phyloP scores from a whole-genome alignment of 352 stramenopile genomes.

The Pythium plurisporium region DNA sequence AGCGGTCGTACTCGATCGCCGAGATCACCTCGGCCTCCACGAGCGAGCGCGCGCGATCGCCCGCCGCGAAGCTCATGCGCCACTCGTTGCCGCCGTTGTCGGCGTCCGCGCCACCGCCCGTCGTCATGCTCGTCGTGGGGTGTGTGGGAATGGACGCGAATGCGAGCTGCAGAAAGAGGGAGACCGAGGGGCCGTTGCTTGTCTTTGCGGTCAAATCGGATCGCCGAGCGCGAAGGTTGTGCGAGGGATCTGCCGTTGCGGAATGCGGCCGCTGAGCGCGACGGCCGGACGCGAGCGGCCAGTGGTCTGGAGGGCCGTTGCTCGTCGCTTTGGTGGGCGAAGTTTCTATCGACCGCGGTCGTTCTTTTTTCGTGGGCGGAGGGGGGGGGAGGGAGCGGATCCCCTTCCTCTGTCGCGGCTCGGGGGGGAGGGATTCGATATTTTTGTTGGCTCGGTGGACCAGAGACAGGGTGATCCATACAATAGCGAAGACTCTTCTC shows the following conservation, averaged over 20 bases:
- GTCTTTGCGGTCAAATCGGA: background rate
- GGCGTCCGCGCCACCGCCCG: background rate
- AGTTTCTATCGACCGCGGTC: conserved; percentile 20
- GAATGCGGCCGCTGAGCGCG: background rate
- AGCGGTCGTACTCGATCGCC: conserved; percentile 91
- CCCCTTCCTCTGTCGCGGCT: too few relatives aligned
- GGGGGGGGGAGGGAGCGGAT: too few relatives aligned
- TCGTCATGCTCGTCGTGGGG: conserved; percentile 6
- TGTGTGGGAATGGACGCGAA: background rate
- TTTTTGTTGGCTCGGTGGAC: too few relatives aligned
- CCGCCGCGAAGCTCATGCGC: conserved; percentile 43
- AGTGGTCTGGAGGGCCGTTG: background rate
- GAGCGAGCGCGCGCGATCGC: conserved; percentile 51
- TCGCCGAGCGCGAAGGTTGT: background rate
- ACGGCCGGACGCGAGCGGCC: background rate
- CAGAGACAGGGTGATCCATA: too few relatives aligned
- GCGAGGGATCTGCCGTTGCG: background rate
- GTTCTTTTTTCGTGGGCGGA: conserved; percentile 16
- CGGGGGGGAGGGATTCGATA: too few relatives aligned
- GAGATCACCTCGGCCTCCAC: conserved; percentile 93
- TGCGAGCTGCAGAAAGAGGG: background rate
- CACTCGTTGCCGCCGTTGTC: conserved; percentile 35
- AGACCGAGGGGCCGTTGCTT: background rate
- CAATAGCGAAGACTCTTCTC: too few relatives aligned
- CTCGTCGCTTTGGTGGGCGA: background rate